Conservation (phyloP, 495 filamentous ascomycete species). For the Lepraria neglecta region DNA sequence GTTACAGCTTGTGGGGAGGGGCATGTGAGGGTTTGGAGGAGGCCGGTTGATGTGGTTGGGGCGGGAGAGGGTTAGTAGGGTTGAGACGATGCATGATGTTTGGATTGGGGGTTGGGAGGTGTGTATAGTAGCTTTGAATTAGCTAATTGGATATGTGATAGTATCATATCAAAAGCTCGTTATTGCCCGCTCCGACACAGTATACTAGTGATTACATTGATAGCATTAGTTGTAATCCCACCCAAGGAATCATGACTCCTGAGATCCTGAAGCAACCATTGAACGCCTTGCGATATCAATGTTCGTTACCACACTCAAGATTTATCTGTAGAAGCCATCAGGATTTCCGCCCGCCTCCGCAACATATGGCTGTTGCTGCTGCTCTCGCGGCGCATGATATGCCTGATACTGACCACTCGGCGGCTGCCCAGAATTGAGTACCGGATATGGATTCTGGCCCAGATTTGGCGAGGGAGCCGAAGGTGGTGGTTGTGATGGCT, state of each 20-base stretch:
- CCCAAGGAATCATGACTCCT: neutral
- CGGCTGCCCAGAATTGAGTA: constrained; percentile 35
- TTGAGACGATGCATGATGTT: no score
- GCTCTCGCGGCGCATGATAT: constrained; percentile 41
- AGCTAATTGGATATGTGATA: constrained; percentile 4
- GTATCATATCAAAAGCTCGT: neutral
- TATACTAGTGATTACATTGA: neutral
- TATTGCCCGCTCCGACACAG: no score
- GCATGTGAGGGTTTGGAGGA: constrained; percentile 82
- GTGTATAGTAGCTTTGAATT: neutral
- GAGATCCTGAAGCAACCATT: neutral
- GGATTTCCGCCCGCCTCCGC: constrained; percentile 26
- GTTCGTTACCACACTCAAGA: neutral
- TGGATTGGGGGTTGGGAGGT: no score
- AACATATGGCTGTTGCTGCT: constrained; percentile 25
- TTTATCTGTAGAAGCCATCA: constrained; percentile 29
- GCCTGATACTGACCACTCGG: constrained; percentile 44
- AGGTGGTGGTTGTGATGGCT: constrained; percentile 45
- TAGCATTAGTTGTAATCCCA: no score
- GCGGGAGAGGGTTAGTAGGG: neutral
- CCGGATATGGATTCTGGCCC: constrained; percentile 40
- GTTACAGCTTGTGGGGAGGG: constrained; percentile 78
- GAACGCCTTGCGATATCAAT: constrained; percentile 7
- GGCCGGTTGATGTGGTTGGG: constrained; percentile 43
- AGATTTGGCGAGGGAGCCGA: constrained; percentile 39